Conservation (phyloP, 2,329 filamentous ascomycete species). For the Teratosphaeria pseudoeucalypti region DNA sequence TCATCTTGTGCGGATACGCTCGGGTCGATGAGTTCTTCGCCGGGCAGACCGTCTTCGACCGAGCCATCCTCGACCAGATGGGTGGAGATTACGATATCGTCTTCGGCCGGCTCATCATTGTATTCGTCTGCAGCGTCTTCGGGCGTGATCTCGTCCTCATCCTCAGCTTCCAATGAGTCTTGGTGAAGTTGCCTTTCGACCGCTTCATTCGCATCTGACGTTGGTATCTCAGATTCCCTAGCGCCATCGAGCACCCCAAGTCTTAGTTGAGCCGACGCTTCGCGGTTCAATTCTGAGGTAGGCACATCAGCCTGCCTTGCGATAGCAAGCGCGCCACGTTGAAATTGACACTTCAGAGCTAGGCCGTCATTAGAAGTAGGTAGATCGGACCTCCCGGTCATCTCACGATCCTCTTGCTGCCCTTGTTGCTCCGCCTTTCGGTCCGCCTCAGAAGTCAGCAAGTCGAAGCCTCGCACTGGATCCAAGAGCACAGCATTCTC, state of each 20-base stretch:
- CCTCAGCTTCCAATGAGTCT: background rate
- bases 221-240: background rate
- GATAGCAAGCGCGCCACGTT: background rate
- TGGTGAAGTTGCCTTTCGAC: background rate
- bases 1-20: slow-evolving; percentile 3
- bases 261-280: slow-evolving; percentile 1
- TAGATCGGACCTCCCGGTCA: background rate
- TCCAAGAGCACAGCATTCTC: too few species aligned
- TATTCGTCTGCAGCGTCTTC: background rate
- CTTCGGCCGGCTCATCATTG: background rate
- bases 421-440: slow-evolving; percentile 13
- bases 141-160: background rate
- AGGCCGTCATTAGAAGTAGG: background rate
- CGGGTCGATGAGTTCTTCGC: background rate
- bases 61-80: slow-evolving; percentile 6
- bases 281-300: slow-evolving; percentile 2
- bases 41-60: slow-evolving; percentile 3
- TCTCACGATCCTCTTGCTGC: slow-evolving; percentile 4
- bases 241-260: background rate
- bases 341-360: background rate
- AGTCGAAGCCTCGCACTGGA: background rate
- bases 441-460: slow-evolving; percentile 15
- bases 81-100: slow-evolving; percentile 4
- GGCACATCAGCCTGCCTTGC: background rate
- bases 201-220: background rate